Evolutionary conservation across 768 basidiomycete genomes (phyloP).

Genomic region (Boletus edulis): DNA sequence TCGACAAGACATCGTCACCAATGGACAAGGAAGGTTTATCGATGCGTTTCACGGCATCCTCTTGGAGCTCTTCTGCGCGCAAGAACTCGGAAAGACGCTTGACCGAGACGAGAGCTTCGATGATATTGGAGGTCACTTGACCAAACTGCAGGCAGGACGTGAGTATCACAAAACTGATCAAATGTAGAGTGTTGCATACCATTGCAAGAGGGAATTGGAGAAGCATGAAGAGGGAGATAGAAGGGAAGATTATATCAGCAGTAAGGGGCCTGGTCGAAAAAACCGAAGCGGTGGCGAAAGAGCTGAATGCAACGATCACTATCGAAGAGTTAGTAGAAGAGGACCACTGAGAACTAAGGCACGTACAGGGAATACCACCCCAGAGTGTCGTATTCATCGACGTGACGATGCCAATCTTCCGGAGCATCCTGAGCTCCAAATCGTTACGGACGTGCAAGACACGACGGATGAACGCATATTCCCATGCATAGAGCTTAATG

Average conservation of each 20-base stretch:
- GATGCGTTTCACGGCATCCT: constrained; percentile 64
- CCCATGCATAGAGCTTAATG: constrained; percentile 94
- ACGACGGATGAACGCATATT: constrained; percentile 80
- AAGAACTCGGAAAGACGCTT: constrained; percentile 77
- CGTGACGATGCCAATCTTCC: constrained; percentile 76
- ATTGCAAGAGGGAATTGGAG: constrained; percentile 84
- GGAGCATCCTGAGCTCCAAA: constrained; percentile 76
- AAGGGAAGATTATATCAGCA: constrained; percentile 92
- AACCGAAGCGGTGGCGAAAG: constrained; percentile 70
- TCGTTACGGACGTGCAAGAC: constrained; percentile 81
- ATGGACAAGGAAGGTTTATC: constrained; percentile 37
- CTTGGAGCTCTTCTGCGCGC: constrained; percentile 74
- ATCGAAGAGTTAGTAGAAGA: neutral
- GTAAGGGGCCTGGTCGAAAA: constrained; percentile 71
- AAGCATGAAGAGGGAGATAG: constrained; percentile 86
- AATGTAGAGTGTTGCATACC: constrained; percentile 39
- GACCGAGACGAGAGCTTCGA: constrained; percentile 84
- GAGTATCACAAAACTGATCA: neutral
- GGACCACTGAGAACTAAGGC: neutral
- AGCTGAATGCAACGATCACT: constrained; percentile 79
- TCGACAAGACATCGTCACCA: constrained; percentile 71
- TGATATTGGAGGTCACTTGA: constrained; percentile 74
- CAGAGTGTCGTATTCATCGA: constrained; percentile 63
- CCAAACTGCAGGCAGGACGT: constrained; percentile 45
- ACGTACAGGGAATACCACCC: constrained; percentile 60